Evolutionary conservation across 768 basidiomycete species (phyloP), one percentile per base, ranked within the genome.

Genomic region (Kwoniella shandongensis): DNA sequence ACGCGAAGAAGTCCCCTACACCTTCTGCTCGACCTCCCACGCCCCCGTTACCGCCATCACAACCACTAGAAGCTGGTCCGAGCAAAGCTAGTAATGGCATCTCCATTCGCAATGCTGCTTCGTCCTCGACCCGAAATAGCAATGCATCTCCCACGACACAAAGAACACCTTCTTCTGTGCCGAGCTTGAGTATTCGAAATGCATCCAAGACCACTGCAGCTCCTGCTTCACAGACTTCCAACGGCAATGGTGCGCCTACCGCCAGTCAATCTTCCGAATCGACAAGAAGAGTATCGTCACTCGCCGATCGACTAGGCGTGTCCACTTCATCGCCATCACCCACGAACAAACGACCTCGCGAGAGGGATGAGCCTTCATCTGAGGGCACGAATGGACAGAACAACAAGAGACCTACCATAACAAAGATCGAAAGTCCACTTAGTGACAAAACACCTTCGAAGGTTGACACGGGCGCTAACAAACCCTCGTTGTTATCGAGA

Each of bases 401-500:
- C 25, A n/a, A n/a, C n/a, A n/a, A n/a, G n/a, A n/a, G n/a, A n/a
- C n/a, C n/a, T n/a, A n/a, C n/a, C n/a, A n/a, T n/a, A n/a, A n/a
- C n/a, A n/a, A n/a, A n/a, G n/a, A n/a, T n/a, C n/a, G n/a, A n/a
- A n/a, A n/a, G n/a, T n/a, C n/a, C n/a, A n/a, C n/a, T n/a, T n/a
- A n/a, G n/a, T n/a, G n/a, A n/a, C n/a, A n/a, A n/a, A n/a, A n/a
- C n/a, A n/a, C n/a, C n/a, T n/a, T n/a, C n/a, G n/a, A n/a, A 32
- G 32, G 13, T 32, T 32, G 32, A n/a, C n/a, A n/a, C 40, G 40
- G 8, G 32, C 10, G 42, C 23, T 5, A 30, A 44, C 11, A 23
- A 39, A 36, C 56, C 49, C 15, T 58, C 56, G 8, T 18, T 58
- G 18, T 32, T 58, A 11, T 58, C 56, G 20, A 58, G 56, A 38